Percentiles rank a stretch among this genome's conserved stretches.
Evolutionary conservation across 192 early-diverging fungal genomes (phyloP).

Genomic region (Gamsiella multidivaricata): DNA sequence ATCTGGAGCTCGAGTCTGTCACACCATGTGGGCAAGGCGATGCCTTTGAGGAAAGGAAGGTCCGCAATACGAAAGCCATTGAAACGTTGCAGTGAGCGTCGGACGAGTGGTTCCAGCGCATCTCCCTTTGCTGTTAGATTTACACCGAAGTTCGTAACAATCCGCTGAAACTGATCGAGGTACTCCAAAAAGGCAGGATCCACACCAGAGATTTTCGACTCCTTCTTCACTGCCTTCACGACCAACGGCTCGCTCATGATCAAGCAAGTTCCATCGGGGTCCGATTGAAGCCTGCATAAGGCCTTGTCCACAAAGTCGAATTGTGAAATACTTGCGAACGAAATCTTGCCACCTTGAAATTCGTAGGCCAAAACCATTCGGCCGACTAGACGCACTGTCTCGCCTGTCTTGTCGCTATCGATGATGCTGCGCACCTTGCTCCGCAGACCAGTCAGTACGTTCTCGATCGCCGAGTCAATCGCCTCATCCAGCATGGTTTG

Average conservation of each 20-base stretch:
- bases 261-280: slow-evolving; percentile 11
- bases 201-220: not conserved
- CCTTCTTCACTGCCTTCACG: slow-evolving; percentile 31
- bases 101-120: no score
- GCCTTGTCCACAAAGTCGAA: not conserved
- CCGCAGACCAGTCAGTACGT: not conserved
- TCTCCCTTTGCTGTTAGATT: slow-evolving; percentile 21
- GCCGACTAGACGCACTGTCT: slow-evolving; percentile 15
- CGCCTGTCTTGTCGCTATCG: slow-evolving; percentile 5
- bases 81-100: no score
- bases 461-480: slow-evolving; percentile 12
- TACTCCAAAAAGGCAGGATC: slow-evolving; percentile 17
- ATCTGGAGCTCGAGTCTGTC: slow-evolving; percentile 21
- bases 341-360: slow-evolving; percentile 24
- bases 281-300: slow-evolving; percentile 11
- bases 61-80: not conserved
- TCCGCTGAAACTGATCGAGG: slow-evolving; percentile 16
- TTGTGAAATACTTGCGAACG: not conserved
- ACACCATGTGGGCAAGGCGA: slow-evolving; percentile 18
- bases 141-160: slow-evolving; percentile 17
- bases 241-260: slow-evolving; percentile 30
- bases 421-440: slow-evolving; percentile 5
- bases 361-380: slow-evolving; percentile 41
- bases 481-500: slow-evolving; percentile 29
- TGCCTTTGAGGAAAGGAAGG: no score